Base-by-base conservation (phyloP, 2,329 filamentous ascomycete species). In the Celoporthe dispersa region DNA sequence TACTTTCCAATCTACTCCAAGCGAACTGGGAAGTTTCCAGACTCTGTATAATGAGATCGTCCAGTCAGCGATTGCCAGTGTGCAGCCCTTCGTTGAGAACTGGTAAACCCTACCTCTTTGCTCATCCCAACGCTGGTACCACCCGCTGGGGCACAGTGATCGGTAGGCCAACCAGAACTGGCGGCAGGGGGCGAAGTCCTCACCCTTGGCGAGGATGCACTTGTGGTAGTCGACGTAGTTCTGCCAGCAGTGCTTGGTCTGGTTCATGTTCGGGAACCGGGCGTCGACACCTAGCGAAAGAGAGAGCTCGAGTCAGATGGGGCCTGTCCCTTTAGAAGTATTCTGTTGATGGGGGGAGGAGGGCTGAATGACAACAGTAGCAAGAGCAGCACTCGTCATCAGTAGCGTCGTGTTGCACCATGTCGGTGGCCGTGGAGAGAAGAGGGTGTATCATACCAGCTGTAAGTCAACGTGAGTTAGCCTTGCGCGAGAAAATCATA, bases 161-260 rank as follows among this genome's bases (percentile, higher is more conserved):
- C 93, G 92, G 88, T 97, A 99, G 78, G 96, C 94, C 79, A 97
- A 90, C 88, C 90, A 94, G 89, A 99, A 99, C 95, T 99, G 77
- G 70, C 91, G 92, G 92, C 95, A 98, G 75, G 95, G 95, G 78
- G 93, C 91, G 84, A 98, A 98, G 81, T 98, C 94, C 88, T 98
- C 95, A 84, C 95, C 95, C 90, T 98, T 98, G 85, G 94, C 95
- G 81, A 91, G 87, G 84, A 98, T 94, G 88, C 96, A 99, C 90
- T 99, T 99, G 91, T 99, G 93, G 89, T 99, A 98, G 85, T 99
- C 96, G 87, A 99, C 96, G 86, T 99, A 99, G 90, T 99, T 99
- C 84, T 99, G 97, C 96, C 96, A 99, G 93, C 96, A 99, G 90
- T 99, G 94, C 92, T 98, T 98, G 85, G 94, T 92, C 87, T 96